Conservation (phyloP, 345 rosid species). For the Salix brachista region DNA sequence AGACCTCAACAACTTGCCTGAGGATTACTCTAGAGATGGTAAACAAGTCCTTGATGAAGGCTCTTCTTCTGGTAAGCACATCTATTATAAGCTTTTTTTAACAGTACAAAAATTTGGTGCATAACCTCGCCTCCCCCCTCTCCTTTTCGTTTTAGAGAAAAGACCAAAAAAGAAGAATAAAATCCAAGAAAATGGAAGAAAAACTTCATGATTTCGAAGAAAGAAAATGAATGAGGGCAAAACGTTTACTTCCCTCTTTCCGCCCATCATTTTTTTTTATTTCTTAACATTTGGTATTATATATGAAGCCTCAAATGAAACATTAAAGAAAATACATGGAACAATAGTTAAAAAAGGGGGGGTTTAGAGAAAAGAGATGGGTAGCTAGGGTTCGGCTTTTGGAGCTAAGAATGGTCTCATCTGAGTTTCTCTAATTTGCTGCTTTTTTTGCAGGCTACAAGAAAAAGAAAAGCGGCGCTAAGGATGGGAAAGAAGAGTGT, state of each 20-base stretch:
- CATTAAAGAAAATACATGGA: background rate
- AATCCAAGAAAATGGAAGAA: background rate
- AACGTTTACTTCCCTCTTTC: background rate
- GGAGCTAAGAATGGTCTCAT: conserved; percentile 33
- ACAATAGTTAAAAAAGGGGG: background rate
- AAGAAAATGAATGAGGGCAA: background rate
- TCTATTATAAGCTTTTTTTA: background rate
- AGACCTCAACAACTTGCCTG: conserved; percentile 98
- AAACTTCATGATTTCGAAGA: background rate
- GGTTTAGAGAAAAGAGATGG: background rate
- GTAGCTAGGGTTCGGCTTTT: conserved; percentile 34
- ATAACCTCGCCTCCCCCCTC: background rate
- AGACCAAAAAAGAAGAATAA: background rate
- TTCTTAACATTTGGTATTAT: background rate
- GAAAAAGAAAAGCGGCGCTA: conserved; percentile 63
- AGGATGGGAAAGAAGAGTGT: conserved; percentile 80
- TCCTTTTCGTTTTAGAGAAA: background rate
- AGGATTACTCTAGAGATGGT: conserved; percentile 57
- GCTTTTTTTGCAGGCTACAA: conserved; percentile 34
- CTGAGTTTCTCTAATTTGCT: conserved; percentile 40
- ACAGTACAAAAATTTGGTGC: background rate
- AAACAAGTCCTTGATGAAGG: conserved; percentile 50
- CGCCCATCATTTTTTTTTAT: background rate
- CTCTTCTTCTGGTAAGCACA: conserved; percentile 56
- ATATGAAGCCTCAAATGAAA: conserved; percentile 3